A percentile compares a stretch with the other conserved stretches of the same genome.
These are phyloP conservation scores for Cladophialophora immunda DNA, from an alignment of 2,329 filamentous ascomycete genomes.

Conservation along the genomic window DNA sequence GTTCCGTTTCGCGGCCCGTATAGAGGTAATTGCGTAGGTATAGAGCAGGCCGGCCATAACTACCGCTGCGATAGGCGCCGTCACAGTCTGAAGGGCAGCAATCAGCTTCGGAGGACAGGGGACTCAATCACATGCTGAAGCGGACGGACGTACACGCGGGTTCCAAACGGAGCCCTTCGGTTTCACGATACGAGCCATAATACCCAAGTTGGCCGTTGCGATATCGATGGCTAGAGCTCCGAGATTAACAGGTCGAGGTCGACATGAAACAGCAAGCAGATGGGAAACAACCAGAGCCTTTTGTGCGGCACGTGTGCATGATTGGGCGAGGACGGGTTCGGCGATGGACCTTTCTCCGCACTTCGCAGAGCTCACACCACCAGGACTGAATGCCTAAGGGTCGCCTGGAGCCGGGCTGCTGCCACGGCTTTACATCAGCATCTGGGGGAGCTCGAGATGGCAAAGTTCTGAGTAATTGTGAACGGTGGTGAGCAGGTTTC, in stretches of 20 bases:
- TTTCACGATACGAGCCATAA: conserved; percentile 27
- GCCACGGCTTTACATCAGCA: conserved; percentile 1
- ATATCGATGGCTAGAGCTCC: background rate
- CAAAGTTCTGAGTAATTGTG: background rate
- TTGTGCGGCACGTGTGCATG: background rate
- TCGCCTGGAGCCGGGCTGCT: background rate
- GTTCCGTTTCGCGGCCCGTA: conserved; percentile 72
- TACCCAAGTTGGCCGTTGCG: background rate
- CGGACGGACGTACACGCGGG: conserved; percentile 27
- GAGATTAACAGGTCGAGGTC: background rate
- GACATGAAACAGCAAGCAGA: background rate
- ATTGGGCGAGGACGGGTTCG: background rate
- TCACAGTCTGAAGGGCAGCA: conserved; percentile 54
- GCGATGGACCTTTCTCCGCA: background rate
- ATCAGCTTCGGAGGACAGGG: conserved; percentile 13
- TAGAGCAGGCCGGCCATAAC: conserved; percentile 69
- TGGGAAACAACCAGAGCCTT: background rate
- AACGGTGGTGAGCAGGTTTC: background rate
- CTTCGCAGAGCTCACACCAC: conserved; percentile 1
- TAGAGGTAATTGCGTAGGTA: conserved; percentile 70
- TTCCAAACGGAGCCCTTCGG: conserved; percentile 28
- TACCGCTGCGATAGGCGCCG: conserved; percentile 69
- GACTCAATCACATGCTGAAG: background rate
- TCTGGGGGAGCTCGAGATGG: conserved; percentile 2
- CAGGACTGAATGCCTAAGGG: background rate